Conservation (phyloP, 2,329 filamentous ascomycete genomes). For the Talaromyces pinophilus region DNA sequence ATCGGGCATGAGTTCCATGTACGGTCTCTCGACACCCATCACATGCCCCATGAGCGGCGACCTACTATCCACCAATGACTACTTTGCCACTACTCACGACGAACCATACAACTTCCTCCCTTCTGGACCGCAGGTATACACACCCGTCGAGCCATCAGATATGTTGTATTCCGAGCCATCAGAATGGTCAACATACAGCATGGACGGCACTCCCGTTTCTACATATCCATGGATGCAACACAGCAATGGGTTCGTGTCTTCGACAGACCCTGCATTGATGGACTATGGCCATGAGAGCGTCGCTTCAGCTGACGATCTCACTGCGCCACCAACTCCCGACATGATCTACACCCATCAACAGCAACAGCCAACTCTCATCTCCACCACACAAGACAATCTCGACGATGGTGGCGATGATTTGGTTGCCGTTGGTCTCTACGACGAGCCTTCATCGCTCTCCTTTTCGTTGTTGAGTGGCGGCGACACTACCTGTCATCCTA, state of each 20-base stretch:
- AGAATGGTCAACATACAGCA: conserved; percentile 31
- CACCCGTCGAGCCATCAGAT: conserved; percentile 28
- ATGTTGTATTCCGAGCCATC: conserved; percentile 32
- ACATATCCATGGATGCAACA: conserved; percentile 18
- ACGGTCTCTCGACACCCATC: conserved; percentile 23
- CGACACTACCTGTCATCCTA: conserved; percentile 40
- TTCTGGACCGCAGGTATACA: conserved; percentile 26
- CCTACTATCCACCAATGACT: conserved; percentile 27
- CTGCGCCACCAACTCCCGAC: conserved; percentile 42
- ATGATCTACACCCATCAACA: conserved; percentile 44
- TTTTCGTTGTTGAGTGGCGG: conserved; percentile 58
- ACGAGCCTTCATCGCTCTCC: conserved; percentile 62
- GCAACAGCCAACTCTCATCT: conserved; percentile 25
- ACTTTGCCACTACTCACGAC: conserved; percentile 25
- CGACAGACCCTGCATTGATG: conserved; percentile 30
- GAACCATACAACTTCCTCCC: conserved; percentile 21
- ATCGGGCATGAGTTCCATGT: conserved; percentile 15
- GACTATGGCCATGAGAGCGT: conserved; percentile 39
- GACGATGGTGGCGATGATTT: conserved; percentile 69
- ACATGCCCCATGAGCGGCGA: conserved; percentile 24
- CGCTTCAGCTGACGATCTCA: conserved; percentile 38
- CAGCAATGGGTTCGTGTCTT: conserved; percentile 23
- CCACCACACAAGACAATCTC: conserved; percentile 27
- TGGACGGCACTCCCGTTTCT: conserved; percentile 21
- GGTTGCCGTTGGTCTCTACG: conserved; percentile 81